A percentile compares a stretch with the other conserved stretches of the same genome.
phyloP scores from a whole-genome alignment of 2,329 filamentous ascomycete genomes.

The Trichoderma atrobrunneum region DNA sequence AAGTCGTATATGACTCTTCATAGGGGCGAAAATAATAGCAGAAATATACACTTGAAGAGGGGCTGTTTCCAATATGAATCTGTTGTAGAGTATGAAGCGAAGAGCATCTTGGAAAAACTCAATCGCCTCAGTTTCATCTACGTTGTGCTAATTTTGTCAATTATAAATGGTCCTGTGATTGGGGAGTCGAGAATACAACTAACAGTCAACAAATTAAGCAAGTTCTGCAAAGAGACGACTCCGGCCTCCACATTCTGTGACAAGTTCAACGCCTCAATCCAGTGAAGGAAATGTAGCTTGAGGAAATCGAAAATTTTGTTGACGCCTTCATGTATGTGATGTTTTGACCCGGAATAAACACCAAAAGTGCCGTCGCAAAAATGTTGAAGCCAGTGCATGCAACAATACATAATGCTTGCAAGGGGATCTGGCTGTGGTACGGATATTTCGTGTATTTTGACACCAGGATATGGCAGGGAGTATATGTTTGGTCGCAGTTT shows the following conservation, averaged over 20 bases:
- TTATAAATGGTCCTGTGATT: not conserved
- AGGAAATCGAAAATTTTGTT: not conserved
- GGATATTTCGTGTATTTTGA: not conserved
- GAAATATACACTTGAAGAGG: conserved; percentile 14
- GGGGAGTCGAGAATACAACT: not conserved
- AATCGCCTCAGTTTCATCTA: not conserved
- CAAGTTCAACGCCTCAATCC: not conserved
- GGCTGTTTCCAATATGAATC: not conserved
- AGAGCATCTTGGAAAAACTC: conserved; percentile 6
- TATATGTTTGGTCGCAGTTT: not conserved
- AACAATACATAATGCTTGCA: conserved; percentile 19
- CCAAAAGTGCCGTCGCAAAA: not conserved
- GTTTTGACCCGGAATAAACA: not conserved
- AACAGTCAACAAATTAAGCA: not conserved
- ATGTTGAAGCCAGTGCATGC: conserved; percentile 23
- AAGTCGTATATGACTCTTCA: not conserved
- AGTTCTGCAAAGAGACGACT: not conserved
- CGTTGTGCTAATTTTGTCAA: not conserved
- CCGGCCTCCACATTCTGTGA: not conserved
- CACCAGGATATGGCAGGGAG: not conserved
- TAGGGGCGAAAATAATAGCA: conserved; percentile 12
- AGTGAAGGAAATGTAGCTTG: not conserved
- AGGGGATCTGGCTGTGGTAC: not conserved
- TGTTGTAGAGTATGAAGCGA: conserved; percentile 8
- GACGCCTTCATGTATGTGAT: not conserved